phyloP scores from a whole-genome alignment of 75 land plant genomes.

The Pseudotsuga menziesii region DNA sequence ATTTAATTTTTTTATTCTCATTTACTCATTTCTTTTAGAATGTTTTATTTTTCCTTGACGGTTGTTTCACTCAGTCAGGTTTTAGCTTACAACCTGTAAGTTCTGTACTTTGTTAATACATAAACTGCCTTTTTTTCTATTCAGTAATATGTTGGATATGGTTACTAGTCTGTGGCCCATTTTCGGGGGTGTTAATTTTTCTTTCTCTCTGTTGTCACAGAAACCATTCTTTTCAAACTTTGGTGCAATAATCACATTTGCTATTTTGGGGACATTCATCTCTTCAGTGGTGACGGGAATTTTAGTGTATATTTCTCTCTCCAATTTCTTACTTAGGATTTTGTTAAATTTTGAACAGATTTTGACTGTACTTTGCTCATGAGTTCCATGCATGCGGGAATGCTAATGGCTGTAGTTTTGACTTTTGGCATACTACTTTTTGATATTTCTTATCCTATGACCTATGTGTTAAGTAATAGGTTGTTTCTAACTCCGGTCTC shows the following conservation, averaged over 20 bases:
- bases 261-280: constrained; percentile 90
- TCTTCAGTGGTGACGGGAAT: constrained; percentile 86
- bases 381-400: background rate
- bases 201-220: constrained; percentile 34
- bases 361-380: background rate
- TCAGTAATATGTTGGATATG: background rate
- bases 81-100: constrained; percentile 94
- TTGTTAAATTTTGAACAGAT: background rate
- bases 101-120: background rate
- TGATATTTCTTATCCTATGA: background rate
- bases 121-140: background rate
- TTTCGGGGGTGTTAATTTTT: background rate
- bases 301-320: constrained; percentile 67
- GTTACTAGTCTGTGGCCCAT: background rate
- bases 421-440: background rate
- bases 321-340: background rate
- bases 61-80: constrained; percentile 73
- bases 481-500: background rate
- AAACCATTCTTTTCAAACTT: constrained; percentile 99
- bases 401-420: background rate
- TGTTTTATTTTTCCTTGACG: constrained; percentile 45
- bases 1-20: constrained; percentile 5
- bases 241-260: constrained; percentile 93
- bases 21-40: constrained; percentile 4
- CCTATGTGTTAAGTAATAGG: background rate